Base-by-base conservation (phyloP, 495 filamentous ascomycete genomes). In the Hypoxylon perforatum region DNA sequence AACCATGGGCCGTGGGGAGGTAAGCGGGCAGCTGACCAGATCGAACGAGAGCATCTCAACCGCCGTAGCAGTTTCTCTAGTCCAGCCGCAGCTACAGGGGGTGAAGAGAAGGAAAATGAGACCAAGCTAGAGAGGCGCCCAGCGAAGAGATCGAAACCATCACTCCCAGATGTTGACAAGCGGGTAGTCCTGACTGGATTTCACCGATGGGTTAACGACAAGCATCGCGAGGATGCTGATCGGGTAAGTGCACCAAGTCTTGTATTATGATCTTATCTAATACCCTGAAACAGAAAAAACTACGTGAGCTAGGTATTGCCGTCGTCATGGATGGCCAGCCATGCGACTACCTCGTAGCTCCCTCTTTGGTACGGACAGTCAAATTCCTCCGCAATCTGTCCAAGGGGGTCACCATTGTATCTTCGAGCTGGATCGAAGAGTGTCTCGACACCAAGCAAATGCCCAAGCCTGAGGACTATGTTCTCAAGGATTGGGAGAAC, bases 331-430 rank as follows among this genome's bases (percentile, higher is more conserved):
- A 97, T 63, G 85, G 86, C 9, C 80, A 81, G n/a, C 82, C 83
- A 41, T 95, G 90, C 77, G 90, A 92, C 57, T 90, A 97, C 75
- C 86, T 99, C 12, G 93, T 93, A 12, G 94, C 95, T 1, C 95
- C 95, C 0, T 81, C 85, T 7, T 86, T 98, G 62, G 84, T 97
- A 14, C 88, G 94, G 35, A 99, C 95, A 0, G 86, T 90, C 57
- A 99, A 99, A 69, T 99, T 99, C 72, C 88, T 97, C 41, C 87
- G 87, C 47, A 92, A 92, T 30, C 76, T 99, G 7, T 93, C 95
- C 11, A 85, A 84, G 61, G 92, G 87, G 0, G 91, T 92, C 0
- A 81, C 84, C 1, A 85, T 98, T 33, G 78, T 97, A 36, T 86
- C 84, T 39, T 89, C 88, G 0, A 84, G 87, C n/a, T 99, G 90